These are phyloP conservation scores for Cryphonectria radicalis DNA, from an alignment of 2,329 filamentous ascomycete genomes.

Conservation along the genomic window DNA sequence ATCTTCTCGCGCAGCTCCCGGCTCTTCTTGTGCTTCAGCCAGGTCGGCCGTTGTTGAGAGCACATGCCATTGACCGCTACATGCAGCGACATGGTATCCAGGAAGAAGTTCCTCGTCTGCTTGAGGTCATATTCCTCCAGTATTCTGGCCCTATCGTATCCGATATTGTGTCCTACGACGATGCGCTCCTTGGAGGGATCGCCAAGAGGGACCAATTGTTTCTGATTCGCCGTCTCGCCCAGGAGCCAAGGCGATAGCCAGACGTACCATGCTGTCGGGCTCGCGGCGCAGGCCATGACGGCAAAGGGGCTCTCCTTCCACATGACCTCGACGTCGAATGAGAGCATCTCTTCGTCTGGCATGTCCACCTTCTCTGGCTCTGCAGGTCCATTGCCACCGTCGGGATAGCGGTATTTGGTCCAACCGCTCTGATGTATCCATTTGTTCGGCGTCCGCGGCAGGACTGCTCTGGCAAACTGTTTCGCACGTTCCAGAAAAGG, in stretches of 20 bases:
- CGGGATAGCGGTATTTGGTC: conserved; percentile 91
- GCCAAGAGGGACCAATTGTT: conserved; percentile 86
- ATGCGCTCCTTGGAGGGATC: conserved; percentile 74
- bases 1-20: conserved; percentile 82
- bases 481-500: conserved; percentile 80
- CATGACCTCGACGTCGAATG: conserved; percentile 96
- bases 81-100: conserved; percentile 98
- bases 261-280: conserved; percentile 90
- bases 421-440: conserved; percentile 86
- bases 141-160: conserved; percentile 88
- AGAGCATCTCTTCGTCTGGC: conserved; percentile 80
- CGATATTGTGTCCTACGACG: conserved; percentile 92
- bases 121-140: conserved; percentile 85
- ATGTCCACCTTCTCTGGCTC: conserved; percentile 69
- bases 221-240: conserved; percentile 75
- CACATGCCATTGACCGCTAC: conserved; percentile 99
- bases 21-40: conserved; percentile 96
- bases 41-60: conserved; percentile 91
- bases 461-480: conserved; percentile 67
- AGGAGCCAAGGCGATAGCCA: conserved; percentile 97
- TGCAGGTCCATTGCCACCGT: conserved; percentile 59
- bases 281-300: conserved; percentile 94
- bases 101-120: conserved; percentile 82
- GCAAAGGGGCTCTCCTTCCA: conserved; percentile 92
- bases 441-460: conserved; percentile 64